Conservation (phyloP, 129 eudicot genomes). For the Flaveria brownii region DNA sequence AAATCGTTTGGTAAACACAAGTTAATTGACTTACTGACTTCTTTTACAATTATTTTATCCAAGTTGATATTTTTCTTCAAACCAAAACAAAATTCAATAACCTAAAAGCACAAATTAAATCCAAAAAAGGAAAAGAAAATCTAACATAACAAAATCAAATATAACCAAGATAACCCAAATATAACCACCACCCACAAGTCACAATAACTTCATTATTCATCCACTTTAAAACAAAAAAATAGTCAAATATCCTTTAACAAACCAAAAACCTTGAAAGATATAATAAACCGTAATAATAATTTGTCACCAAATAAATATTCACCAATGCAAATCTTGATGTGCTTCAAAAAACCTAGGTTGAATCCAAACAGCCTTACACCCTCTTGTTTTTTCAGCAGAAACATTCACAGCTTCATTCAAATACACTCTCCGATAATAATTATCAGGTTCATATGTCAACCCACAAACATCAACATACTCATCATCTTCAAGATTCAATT, state of each 20-base stretch:
- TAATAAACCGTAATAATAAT: neutral
- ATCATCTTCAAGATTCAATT: slow-evolving; percentile 30
- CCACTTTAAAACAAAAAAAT: neutral
- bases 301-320: neutral
- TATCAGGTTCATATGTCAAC: neutral
- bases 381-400: neutral
- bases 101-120: too few relatives aligned
- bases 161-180: neutral
- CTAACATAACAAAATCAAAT: neutral
- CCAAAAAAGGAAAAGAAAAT: too few relatives aligned
- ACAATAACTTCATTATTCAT: neutral
- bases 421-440: neutral
- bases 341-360: slow-evolving; percentile 34
- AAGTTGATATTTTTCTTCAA: too few relatives aligned
- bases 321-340: slow-evolving; percentile 23
- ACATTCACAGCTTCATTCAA: neutral
- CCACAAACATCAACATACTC: slow-evolving; percentile 40
- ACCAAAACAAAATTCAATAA: too few relatives aligned
- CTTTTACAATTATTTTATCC: too few relatives aligned
- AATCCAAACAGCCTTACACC: slow-evolving; percentile 33
- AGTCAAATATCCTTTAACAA: neutral
- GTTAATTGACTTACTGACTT: too few relatives aligned
- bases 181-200: too few relatives aligned
- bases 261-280: neutral
- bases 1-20: too few relatives aligned